Conservation (phyloP, 2,329 filamentous ascomycete genomes). For the Cercospora brassicicola region DNA sequence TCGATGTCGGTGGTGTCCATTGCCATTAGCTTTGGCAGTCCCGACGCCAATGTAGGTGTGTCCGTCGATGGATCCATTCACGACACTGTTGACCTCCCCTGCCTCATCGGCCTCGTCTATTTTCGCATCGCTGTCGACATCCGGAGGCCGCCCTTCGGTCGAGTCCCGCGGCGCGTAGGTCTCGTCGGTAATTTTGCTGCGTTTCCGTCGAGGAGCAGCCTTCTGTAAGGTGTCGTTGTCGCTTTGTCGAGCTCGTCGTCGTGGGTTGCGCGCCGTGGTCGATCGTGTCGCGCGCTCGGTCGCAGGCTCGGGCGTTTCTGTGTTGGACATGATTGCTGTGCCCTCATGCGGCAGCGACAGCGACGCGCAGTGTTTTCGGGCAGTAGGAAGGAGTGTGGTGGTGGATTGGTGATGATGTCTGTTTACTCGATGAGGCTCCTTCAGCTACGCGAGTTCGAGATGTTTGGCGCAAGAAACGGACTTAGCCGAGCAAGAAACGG, state of each 20-base stretch:
- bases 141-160: conserved; percentile 14
- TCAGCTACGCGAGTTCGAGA: conserved; percentile 13
- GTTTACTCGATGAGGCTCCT: conserved; percentile 12
- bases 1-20: conserved; percentile 21
- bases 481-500: background rate
- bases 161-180: conserved; percentile 38
- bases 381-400: background rate
- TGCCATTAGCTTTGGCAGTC: conserved; percentile 10
- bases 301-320: conserved; percentile 20
- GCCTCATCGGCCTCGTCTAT: conserved; percentile 20
- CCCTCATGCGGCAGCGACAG: conserved; percentile 7
- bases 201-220: conserved; percentile 47
- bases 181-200: conserved; percentile 49
- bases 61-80: conserved; percentile 28
- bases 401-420: conserved; percentile 1
- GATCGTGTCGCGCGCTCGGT: conserved; percentile 36
- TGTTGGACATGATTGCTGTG: conserved; percentile 6
- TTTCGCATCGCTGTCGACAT: conserved; percentile 11
- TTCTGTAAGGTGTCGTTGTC: conserved; percentile 46
- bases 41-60: background rate
- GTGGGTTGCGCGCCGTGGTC: conserved; percentile 46
- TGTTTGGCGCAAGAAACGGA: conserved; percentile 6
- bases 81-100: conserved; percentile 12
- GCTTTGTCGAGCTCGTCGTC: conserved; percentile 47
- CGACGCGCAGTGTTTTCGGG: background rate